Evolutionary conservation across 192 early-diverging fungal species (phyloP).

Genomic region (Phlyctochytrium arcticum): DNA sequence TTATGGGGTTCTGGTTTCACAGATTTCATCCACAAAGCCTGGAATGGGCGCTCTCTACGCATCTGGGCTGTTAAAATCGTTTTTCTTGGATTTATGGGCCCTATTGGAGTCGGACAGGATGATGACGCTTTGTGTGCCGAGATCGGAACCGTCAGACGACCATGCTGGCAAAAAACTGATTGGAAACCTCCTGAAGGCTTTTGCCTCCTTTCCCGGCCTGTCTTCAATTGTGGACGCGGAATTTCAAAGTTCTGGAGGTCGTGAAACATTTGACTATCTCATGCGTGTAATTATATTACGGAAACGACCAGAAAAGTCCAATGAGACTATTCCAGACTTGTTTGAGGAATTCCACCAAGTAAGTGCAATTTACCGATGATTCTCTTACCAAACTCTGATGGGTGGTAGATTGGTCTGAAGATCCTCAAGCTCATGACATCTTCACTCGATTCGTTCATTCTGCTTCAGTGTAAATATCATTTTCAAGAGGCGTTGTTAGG

Average conservation of each 20-base stretch:
- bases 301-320: neutral
- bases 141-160: conserved; percentile 31
- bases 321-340: neutral
- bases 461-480: conserved; percentile 34
- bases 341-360: conserved; percentile 40
- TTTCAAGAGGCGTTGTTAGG: conserved; percentile 34
- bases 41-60: conserved; percentile 43
- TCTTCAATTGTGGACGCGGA: conserved; percentile 28
- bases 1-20: conserved; percentile 49
- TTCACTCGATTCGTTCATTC: conserved; percentile 42
- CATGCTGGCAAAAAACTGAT: conserved; percentile 32
- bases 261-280: conserved; percentile 8
- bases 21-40: conserved; percentile 38
- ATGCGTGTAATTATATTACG: neutral
- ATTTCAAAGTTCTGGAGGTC: neutral
- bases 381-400: neutral
- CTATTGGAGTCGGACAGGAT: conserved; percentile 32
- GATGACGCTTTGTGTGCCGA: conserved; percentile 21
- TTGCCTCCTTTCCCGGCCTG: conserved; percentile 43
- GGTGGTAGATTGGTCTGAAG: conserved; percentile 32
- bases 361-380: too few relatives aligned
- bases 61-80: conserved; percentile 28
- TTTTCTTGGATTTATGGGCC: conserved; percentile 37
- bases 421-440: conserved; percentile 35
- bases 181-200: conserved; percentile 35